Base-by-base conservation (phyloP, 2,329 filamentous ascomycete species). In the Ophiocordyceps robertsii region DNA sequence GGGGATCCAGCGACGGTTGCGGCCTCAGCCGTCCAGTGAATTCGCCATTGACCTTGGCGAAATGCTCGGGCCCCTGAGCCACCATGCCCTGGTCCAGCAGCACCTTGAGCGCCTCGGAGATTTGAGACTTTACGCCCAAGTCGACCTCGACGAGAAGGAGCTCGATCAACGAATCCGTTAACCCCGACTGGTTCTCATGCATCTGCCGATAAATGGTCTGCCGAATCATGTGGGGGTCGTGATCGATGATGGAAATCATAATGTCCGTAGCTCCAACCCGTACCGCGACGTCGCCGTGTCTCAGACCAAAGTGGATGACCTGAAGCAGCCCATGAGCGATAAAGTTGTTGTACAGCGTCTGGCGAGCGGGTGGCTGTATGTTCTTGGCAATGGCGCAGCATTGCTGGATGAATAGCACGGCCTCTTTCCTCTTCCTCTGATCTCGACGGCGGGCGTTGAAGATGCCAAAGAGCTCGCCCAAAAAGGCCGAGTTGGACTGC, bases 371-470 rank as follows among this genome's bases (percentile, higher is more conserved):
- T 2, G 84, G 83, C 58, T 96, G 92, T 16, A 98, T 72, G 55
- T 88, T 95, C 67, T 98, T 98, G 1, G 88, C 87, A 53, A 96
- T 92, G 4, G 81, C 77, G 51, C 88, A 94, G 64, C 90, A 96
- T 60, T 96, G 89, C 60, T 96, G 89, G 46, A 98, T 92, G 61
- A 98, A 96, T 32, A 93, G 72, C 11, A 98, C 90, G 0, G 87
- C 92, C 53, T 96, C 86, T 62, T 95, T 95, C 63, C 92, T 93
- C 46, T 84, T 79, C 55, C 77, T 78, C 41, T 75, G 67, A 40
- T 84, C 78, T 41, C 67, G 64, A 46, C 79, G 76, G 21, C 78
- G 69, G 0, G 77, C 67, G 17, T 72, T 75, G 56, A 96, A 95
- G 47, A 96, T 87, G 42, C 75, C 74, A 59, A 96, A 98, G 4